Base-by-base conservation (phyloP, 257 asterid species). In the Mitragyna speciosa region DNA sequence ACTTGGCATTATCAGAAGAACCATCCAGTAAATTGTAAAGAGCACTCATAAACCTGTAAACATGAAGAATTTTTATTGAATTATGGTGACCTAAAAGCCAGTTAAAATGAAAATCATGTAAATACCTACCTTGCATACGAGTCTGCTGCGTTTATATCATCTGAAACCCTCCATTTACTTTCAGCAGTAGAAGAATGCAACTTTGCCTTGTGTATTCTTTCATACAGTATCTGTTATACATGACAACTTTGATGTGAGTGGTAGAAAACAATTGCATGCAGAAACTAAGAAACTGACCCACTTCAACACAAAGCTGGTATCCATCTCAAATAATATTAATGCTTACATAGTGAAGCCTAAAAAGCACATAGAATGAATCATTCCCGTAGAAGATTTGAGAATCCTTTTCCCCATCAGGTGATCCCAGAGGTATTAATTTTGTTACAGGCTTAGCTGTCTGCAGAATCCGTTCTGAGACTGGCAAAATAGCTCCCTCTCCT, bases 341-440 rank as follows among this genome's bases (percentile, higher is more conserved):
- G 78, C 84, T 83, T 81, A 93, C 99, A 85, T 92, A 91, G 87
- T 95, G 98, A 84, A 93, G 97, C 92, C 96, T 88, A 84, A 92
- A 91, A 76, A 95, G 90, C 81, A 91, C 84, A 86, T 95, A 95
- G 89, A 93, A 88, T 69, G 97, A 89, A 84, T 92, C 93, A 51
- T 89, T 95, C 83, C 98, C 99, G 70, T 92, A 95, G 81, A 93
- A 92, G 76, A 93, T 81, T 69, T 73, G 84, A 68, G 85, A 82
- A 61, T 80, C 84, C 84, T 77, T 84, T 77, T 86, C 91, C 82
- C 72, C 86, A 84, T 82, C 92, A 64, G 73, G 87, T 79, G 83
- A 61, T 75, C 79, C 84, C 58, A 19, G 68, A 64, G 92, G 89
- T 78, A 85, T 72, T 51, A 83, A 87, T 81, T 85, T 59, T 26